Evolutionary conservation across 805 yeast genomes (phyloP).

Genomic region (Sungouiella blattae): DNA sequence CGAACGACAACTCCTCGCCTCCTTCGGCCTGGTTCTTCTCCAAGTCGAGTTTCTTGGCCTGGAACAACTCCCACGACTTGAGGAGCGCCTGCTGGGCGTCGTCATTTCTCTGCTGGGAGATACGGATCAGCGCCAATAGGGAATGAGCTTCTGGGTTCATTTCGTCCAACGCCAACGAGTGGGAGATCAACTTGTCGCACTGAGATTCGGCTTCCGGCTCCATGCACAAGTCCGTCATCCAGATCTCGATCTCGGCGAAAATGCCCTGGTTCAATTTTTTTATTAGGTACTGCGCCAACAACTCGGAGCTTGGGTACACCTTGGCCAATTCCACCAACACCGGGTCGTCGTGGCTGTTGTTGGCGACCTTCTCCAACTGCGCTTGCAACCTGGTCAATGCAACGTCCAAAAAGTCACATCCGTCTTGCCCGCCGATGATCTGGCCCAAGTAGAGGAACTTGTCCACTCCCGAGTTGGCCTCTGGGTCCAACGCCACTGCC

Average conservation of each 20-base stretch:
- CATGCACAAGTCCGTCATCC: slow-evolving; percentile 98
- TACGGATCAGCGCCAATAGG: slow-evolving; percentile 78
- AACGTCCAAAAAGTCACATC: slow-evolving; percentile 55
- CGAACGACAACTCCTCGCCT: slow-evolving; percentile 38
- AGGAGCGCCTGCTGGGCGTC: slow-evolving; percentile 71
- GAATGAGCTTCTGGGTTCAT: slow-evolving; percentile 78
- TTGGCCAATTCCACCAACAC: slow-evolving; percentile 23
- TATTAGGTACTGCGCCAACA: slow-evolving; percentile 31
- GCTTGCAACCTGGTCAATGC: slow-evolving; percentile 53
- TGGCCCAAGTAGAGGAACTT: slow-evolving; percentile 91
- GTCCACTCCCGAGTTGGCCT: slow-evolving; percentile 65
- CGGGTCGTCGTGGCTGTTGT: slow-evolving; percentile 21
- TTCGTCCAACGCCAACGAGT: slow-evolving; percentile 58
- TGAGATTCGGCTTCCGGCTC: slow-evolving; percentile 79
- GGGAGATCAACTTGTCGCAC: slow-evolving; percentile 69
- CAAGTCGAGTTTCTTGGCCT: slow-evolving; percentile 44
- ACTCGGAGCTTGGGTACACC: slow-evolving; percentile 21
- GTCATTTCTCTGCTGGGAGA: slow-evolving; percentile 71
- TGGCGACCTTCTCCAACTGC: slow-evolving; percentile 33
- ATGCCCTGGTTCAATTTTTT: slow-evolving; percentile 72
- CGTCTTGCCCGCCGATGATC: slow-evolving; percentile 78
- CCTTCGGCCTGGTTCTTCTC: slow-evolving; percentile 37
- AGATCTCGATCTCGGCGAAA: slow-evolving; percentile 83
- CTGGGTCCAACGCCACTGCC: slow-evolving; percentile 68
- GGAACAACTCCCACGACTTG: slow-evolving; percentile 71